Evolutionary conservation across 371 early-diverging fungal genomes (phyloP), one percentile per base, ranked within the genome.

Genomic region (Funneliformis caledonium): DNA sequence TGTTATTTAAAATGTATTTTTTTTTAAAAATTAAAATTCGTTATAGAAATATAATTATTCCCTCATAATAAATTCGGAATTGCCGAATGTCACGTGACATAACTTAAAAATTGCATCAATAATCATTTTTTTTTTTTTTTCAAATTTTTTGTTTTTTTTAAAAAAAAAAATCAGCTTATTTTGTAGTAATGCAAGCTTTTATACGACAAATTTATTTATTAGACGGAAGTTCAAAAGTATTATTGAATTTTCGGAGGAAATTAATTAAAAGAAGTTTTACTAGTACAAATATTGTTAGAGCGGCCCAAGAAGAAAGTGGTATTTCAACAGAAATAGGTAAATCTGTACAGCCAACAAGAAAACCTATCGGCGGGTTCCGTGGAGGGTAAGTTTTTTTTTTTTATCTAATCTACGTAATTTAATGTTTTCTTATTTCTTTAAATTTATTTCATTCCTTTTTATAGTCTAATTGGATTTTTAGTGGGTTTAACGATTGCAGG

Each of bases 401-500:
- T n/a, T 2, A 2, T 2, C 1, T 37, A 37, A 2, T 37, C 37
- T 37, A 37, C 37, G 12, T n/a, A 43, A 45, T 10, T 16, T 2
- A 19, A 16, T 42, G 2, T 7, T 42, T 42, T 16, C 11, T 22
- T 5, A 5, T 64, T 64, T 19, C 65, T 14, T 64, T 64, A 19
- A 4, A 19, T 31, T 64, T 22, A 19, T 64, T 64, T 31, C 10
- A 9, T 31, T 1, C 31, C 3, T 1, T 52, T 70, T 37, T 43
- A 12, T 48, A 80, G 81, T 48, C 59, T 94, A 48, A 88, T 94
- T 82, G 95, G 95, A 14, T 94, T 95, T 82, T 84, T 95, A 60
- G 83, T 94, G n/a, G 95, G 95, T 26, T 90, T 92, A 22, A 91
- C 93, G 19, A 82, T 89, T 65, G 92, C 95, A 48, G 94, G 95